phyloP scores from a whole-genome alignment of 208 protist species.

The Trypanosomatidae sp. region DNA sequence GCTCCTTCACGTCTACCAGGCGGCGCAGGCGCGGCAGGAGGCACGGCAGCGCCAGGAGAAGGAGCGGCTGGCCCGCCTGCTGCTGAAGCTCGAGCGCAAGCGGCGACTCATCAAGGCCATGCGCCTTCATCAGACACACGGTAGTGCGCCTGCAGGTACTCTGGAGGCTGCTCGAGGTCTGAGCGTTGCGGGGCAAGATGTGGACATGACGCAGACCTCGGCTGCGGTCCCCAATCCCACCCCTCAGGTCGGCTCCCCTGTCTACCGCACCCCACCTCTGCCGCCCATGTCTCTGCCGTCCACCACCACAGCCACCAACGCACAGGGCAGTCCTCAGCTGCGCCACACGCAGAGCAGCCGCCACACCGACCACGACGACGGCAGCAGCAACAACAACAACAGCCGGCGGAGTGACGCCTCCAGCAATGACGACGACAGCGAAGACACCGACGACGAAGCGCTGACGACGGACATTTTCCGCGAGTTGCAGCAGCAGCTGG shows the following conservation, averaged over 20 bases:
- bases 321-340: neutral
- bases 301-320: no score
- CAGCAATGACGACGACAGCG: constrained; percentile 21
- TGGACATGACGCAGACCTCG: no score
- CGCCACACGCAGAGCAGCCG: no score
- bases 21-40: constrained; percentile 39
- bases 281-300: no score
- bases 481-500: constrained; percentile 47
- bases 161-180: no score
- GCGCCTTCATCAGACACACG: no score
- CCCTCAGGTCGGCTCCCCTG: constrained; percentile 22
- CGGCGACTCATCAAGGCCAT: constrained; percentile 22
- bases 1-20: constrained; percentile 49
- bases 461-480: constrained; percentile 24
- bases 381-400: no score
- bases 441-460: constrained; percentile 26
- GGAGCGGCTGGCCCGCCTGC: constrained; percentile 20
- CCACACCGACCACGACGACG: no score
- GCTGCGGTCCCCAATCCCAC: no score
- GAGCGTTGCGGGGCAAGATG: no score
- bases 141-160: no score
- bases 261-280: constrained; percentile 21
- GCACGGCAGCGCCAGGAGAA: constrained; percentile 20
- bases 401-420: no score
- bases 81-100: constrained; percentile 28